Evolutionary conservation across 1,139 yeast genomes (phyloP), one percentile per base, ranked within the genome.

Genomic region (Pichia inconspicua): DNA sequence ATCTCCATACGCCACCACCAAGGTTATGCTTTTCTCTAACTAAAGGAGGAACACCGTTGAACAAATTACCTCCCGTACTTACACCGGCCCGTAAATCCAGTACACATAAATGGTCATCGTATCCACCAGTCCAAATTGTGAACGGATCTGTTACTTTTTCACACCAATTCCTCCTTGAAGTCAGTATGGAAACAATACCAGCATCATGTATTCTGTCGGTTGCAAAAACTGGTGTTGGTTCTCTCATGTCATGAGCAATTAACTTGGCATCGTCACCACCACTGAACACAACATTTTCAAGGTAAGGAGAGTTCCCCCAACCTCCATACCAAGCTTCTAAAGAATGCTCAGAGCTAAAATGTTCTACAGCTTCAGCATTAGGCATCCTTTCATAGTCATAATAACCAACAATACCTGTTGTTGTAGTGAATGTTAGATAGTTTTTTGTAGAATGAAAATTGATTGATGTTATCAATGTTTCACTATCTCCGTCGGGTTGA

Each of bases 1-100:
- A 71, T 56, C 96, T 70, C 98, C 98, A 92, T 3, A 90, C 97
- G 1, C 98, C 98, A 8, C 97, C 97, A 1, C 90, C 92, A 2
- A 90, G 68, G 46, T 83, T 77, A 38, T 71, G 67, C 44, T 69
- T 68, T 25, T 69, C 62, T 6, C 63, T 54, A 1, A 68, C 68
- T 45, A 64, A 60, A 8, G 90, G 90, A 0, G 73, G 67, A 40
- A 74, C 63, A 1, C 81, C 77, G 15, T 68, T 65, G 10, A 74
- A 65, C 44, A 78, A 62, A 12, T 65, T 64, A 36, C 58, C 60
- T 40, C 71, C 77, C n/a, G 75, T 67, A n/a, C 35, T 42, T 6
- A 35, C 12, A 1, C 70, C 58, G 54, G 78, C 73, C 50, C 96
- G 68, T 41, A 88, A 62, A 63, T 90, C 97, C 43, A 88, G 69